These are phyloP conservation scores for Apiotrichum domesticum DNA, from an alignment of 1,284 basidiomycete genomes.

Conservation along the genomic window DNA sequence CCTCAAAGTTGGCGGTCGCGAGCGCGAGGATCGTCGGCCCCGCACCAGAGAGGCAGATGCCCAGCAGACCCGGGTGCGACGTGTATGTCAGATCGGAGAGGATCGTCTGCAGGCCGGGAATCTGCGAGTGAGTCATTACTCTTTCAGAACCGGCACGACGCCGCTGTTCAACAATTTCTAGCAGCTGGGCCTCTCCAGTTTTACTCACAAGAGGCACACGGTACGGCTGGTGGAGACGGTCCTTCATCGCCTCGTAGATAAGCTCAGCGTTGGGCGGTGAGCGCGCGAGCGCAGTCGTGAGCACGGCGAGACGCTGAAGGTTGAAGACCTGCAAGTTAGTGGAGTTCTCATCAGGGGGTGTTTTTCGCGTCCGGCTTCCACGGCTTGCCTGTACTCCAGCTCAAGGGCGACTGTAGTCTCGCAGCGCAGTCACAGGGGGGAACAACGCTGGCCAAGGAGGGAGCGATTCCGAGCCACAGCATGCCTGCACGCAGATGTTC, in stretches of 20 bases:
- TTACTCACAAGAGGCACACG: slow-evolving; percentile 63
- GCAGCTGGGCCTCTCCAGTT: background rate
- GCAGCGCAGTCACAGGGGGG: too few species aligned
- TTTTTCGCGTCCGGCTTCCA: too few species aligned
- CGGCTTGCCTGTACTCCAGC: too few species aligned
- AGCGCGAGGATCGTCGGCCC: slow-evolving; percentile 96
- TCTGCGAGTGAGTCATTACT: slow-evolving; percentile 51
- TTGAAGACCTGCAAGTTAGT: slow-evolving; percentile 75
- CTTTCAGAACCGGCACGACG: too few species aligned
- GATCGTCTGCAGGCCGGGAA: slow-evolving; percentile 88
- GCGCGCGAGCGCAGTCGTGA: slow-evolving; percentile 88
- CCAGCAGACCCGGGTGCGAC: slow-evolving; percentile 86
- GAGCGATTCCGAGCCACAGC: too few species aligned
- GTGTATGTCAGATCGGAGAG: slow-evolving; percentile 79
- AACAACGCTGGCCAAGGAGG: too few species aligned
- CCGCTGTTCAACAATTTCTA: too few species aligned
- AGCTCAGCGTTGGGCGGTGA: slow-evolving; percentile 86
- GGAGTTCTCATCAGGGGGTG: background rate
- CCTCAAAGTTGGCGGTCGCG: slow-evolving; percentile 77
- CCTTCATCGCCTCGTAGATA: slow-evolving; percentile 99
- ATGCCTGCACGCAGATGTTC: too few species aligned
- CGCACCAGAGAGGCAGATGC: slow-evolving; percentile 95
- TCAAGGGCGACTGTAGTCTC: too few species aligned
- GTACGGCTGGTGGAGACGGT: slow-evolving; percentile 95
- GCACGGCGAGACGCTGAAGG: slow-evolving; percentile 91